Conservation (phyloP, 2,329 filamentous ascomycete genomes). For the Diplocarpon rosae region DNA sequence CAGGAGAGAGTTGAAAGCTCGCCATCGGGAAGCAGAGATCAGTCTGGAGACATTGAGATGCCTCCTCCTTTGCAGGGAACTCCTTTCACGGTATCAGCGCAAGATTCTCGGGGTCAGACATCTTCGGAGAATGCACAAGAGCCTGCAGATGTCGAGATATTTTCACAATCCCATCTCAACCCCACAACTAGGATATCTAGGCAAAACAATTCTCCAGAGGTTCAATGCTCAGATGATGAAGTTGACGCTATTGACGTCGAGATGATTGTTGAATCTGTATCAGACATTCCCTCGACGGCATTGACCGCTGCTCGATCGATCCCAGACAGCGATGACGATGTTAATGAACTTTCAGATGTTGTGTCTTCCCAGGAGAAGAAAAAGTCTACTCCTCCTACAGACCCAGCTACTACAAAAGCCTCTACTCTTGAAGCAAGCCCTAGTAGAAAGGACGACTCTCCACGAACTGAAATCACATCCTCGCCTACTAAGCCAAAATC, state of each 20-base stretch:
- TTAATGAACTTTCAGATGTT: neutral
- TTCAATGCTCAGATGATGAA: neutral
- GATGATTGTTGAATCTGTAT: neutral
- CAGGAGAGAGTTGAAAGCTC: neutral
- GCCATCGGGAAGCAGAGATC: neutral
- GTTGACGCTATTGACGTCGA: neutral
- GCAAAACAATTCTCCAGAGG: neutral
- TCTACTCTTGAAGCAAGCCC: too few species aligned
- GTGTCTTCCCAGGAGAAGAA: neutral
- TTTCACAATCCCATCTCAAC: neutral
- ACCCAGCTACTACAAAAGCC: neutral
- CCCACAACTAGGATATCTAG: neutral
- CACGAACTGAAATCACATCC: neutral
- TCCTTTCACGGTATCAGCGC: neutral
- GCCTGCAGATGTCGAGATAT: neutral
- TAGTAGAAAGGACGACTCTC: too few species aligned
- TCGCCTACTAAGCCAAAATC: neutral
- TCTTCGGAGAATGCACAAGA: too few species aligned
- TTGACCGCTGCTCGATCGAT: slow-evolving; percentile 2
- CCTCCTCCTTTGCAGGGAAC: neutral
- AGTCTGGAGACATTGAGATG: neutral
- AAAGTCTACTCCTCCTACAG: neutral
- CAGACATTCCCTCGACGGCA: neutral
- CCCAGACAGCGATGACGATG: slow-evolving; percentile 10
- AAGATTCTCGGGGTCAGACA: too few species aligned